Evolutionary conservation across 768 basidiomycete species (phyloP).

Genomic region (Tricholoma terreum): DNA sequence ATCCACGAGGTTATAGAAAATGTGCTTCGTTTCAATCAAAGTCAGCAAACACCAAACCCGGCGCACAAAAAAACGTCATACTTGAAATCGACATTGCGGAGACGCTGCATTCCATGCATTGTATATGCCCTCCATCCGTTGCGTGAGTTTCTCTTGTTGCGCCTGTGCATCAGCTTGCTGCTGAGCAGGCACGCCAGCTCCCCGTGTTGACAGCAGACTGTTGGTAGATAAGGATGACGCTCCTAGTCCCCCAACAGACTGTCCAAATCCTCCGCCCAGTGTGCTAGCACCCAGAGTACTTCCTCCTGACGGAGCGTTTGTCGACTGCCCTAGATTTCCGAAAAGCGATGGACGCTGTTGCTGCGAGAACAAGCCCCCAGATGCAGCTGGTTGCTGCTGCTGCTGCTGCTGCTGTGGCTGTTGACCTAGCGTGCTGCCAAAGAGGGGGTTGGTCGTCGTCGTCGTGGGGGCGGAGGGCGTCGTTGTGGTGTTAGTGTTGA

Average conservation of each 20-base stretch:
- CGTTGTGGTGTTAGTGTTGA: conserved; percentile 27
- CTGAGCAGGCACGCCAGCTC: conserved; percentile 33
- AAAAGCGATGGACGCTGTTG: conserved; percentile 26
- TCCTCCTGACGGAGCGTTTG: conserved; percentile 22
- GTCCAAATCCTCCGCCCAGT: conserved; percentile 29
- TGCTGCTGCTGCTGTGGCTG: conserved; percentile 26
- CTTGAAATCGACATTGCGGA: conserved; percentile 77
- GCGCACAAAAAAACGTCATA: conserved; percentile 20
- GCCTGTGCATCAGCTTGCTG: conserved; percentile 59
- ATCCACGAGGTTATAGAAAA: conserved; percentile 83
- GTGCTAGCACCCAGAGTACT: conserved; percentile 22
- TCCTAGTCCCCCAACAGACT: conserved; percentile 20
- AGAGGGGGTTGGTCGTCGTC: conserved; percentile 20
- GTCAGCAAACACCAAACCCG: neutral
- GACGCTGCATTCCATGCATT: conserved; percentile 71
- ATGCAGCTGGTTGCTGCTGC: conserved; percentile 17
- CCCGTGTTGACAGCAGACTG: conserved; percentile 37
- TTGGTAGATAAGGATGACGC: conserved; percentile 31
- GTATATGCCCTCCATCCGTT: conserved; percentile 61
- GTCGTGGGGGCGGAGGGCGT: conserved; percentile 24
- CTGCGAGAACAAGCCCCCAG: conserved; percentile 19
- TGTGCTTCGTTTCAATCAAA: conserved; percentile 45
- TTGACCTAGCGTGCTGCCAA: conserved; percentile 22
- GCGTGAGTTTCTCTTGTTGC: conserved; percentile 51
- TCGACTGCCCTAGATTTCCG: conserved; percentile 22